Base-by-base conservation (phyloP, 2,329 filamentous ascomycete genomes). In the Claviceps spartinae region DNA sequence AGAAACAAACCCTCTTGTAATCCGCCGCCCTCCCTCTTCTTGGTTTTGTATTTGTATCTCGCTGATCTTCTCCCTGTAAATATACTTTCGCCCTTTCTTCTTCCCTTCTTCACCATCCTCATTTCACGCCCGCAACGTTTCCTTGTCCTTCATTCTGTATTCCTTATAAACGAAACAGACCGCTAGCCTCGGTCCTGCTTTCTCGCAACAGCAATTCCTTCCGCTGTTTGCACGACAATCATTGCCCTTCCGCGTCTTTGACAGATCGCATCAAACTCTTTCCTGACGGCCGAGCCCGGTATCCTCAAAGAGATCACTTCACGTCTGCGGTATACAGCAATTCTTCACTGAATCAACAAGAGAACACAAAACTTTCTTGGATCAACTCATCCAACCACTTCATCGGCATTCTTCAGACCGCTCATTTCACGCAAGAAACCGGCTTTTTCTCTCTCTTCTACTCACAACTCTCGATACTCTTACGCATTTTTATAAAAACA, bases 191-290 rank as follows among this genome's bases (percentile, higher is more conserved):
- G 56, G 55, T 53, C 55, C 53, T 34, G 47, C 44, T 49, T 42
- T 6, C 47, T 26, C 44, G 49, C 49, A 49, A 51, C 50, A 49
- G 56, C 57, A 57, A 56, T 58, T 62, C 58, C 60, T 57, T 61
- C 61, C 54, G 60, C 65, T 62, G 57, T 61, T 55, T 57, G 60
- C 69, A 67, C 65, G 40, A 16, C 46, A 42, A 26, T 49, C 53
- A 50, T 26, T 69, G 63, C 65, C 60, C 65, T 41, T 38, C 38
- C 54, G 71, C 67, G 69, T 76, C 74, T 76, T 77, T 75, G 73
- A 77, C 60, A 77, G 74, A 75, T 67, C 55, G 67, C 68, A n/a
- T 14, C 22, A 24, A 30, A 49, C 6, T 13, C 24, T 45, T 56
- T 59, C 58, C 63, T 55, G 50, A 59, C 65, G 64, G 66, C 67